phyloP scores from a whole-genome alignment of 805 yeast species.

The Cephaloascus albidus region DNA sequence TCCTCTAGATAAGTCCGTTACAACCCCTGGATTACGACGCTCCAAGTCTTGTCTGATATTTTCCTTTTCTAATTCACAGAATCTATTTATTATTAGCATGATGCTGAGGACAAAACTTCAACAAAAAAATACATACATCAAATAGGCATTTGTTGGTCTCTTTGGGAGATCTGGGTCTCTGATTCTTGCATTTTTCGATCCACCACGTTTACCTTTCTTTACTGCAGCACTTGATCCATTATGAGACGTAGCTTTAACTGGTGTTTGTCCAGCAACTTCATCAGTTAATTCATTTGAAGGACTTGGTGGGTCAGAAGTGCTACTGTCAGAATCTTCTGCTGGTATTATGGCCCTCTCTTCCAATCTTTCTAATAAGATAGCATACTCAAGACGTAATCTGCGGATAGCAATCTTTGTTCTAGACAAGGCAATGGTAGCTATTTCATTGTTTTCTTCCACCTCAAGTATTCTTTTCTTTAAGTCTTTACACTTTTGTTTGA shows the following conservation, averaged over 20 bases:
- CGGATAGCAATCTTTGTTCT: conserved; percentile 71
- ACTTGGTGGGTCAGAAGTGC: conserved; percentile 18
- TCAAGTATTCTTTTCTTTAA: conserved; percentile 60
- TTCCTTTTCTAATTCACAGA: conserved; percentile 82
- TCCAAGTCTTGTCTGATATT: conserved; percentile 51
- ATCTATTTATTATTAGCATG: too few relatives aligned
- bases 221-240: conserved; percentile 8
- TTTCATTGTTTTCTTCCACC: conserved; percentile 70
- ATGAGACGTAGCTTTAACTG: neutral
- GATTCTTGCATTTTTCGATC: conserved; percentile 23
- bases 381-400: conserved; percentile 74
- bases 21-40: conserved; percentile 34
- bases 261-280: neutral
- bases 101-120: too few relatives aligned
- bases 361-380: conserved; percentile 68
- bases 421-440: conserved; percentile 64
- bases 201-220: conserved; percentile 13
- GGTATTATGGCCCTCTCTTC: conserved; percentile 40
- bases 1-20: conserved; percentile 62
- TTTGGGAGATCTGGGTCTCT: conserved; percentile 84
- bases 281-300: conserved; percentile 25
- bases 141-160: conserved; percentile 84
- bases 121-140: conserved; percentile 22
- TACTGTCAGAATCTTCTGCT: neutral
- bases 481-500: conserved; percentile 62